Evolutionary conservation across 345 rosid genomes (phyloP), one percentile per base, ranked within the genome.

Genomic region (Rhodamnia rubescens): DNA sequence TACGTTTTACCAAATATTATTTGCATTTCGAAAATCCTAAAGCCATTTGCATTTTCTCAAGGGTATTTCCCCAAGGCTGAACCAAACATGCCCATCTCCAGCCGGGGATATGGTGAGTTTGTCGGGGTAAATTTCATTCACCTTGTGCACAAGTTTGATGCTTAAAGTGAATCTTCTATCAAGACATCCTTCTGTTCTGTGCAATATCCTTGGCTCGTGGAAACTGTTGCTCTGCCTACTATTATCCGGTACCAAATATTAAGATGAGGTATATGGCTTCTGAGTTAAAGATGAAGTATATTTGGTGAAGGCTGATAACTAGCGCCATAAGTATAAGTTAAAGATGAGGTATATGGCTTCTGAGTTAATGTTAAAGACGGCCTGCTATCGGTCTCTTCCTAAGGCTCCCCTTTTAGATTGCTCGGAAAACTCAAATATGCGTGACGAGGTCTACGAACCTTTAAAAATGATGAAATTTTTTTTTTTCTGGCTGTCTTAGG

Each of bases 31-130:
- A n/a, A n/a, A n/a, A n/a, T n/a, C n/a, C n/a, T n/a, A n/a, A n/a
- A n/a, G n/a, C n/a, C n/a, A n/a, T n/a, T n/a, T n/a, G n/a, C n/a
- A n/a, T n/a, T n/a, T n/a, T n/a, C n/a, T n/a, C n/a, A n/a, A n/a
- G n/a, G n/a, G n/a, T n/a, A n/a, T n/a, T n/a, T n/a, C n/a, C n/a
- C n/a, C n/a, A n/a, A n/a, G n/a, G n/a, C n/a, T n/a, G n/a, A n/a
- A n/a, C n/a, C n/a, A n/a, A n/a, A n/a, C n/a, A n/a, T n/a, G n/a
- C n/a, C n/a, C n/a, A n/a, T 89, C 96, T 85, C 90, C 93, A 57
- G 27, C 90, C 58, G 91, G 92, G 89, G 97, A 97, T 83, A 83
- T 94, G 90, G 99, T 95, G 85, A 90, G 92, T 69, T 61, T 61
- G 21, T 61, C 74, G 6, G 74, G 32, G 74, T 61, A 50, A 49